Base-by-base conservation (phyloP, 768 basidiomycete species). In the Pisolithus albus region DNA sequence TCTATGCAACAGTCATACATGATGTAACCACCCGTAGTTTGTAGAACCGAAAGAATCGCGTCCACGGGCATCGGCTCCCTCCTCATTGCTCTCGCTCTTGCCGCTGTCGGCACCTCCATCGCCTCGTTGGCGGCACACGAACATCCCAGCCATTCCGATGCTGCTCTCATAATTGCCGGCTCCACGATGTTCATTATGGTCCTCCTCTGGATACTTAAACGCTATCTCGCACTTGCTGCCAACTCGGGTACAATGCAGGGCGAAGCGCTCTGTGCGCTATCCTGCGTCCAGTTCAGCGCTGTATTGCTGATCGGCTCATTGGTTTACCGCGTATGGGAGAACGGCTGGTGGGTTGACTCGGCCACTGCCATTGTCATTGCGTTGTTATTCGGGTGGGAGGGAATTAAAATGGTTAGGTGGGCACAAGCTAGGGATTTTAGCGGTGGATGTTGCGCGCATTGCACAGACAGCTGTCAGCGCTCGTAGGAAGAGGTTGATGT, bases 301-400 rank as follows among this genome's bases (percentile, higher is more conserved):
- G 73, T 77, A 2, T 58, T 77, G 13, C 71, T 77, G 50, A 38
- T 71, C 2, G 76, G 75, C 1, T 67, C 69, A 5, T 50, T 75
- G 45, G 63, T 75, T 26, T 75, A 63, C 41, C 59, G 67, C 7
- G 55, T 69, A 4, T 75, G 75, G 75, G 52, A 59, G 6, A 69
- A 72, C 18, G 76, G 75, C 0, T 76, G 75, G 76, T 77, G 76
- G 75, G 60, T 75, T 11, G 76, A 77, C 50, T 59, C 70, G 18
- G 69, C 68, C n/a, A 76, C 75, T 10, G 64, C 74, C 1, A 64
- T 77, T 23, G 48, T 69, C 10, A 63, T 77, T 30, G 69, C 66
- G 2, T 3, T 74, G 7, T 56, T 76, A 43, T 77, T 77, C 49
- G 72, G 67, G 9, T 72, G 74, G 71, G 75, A 77, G 45, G 75